A percentile compares a stretch with the other conserved stretches of the same genome.
Conservation (phyloP, 1,139 yeast genomes). For the Debaryomycetaceae sp. region DNA sequence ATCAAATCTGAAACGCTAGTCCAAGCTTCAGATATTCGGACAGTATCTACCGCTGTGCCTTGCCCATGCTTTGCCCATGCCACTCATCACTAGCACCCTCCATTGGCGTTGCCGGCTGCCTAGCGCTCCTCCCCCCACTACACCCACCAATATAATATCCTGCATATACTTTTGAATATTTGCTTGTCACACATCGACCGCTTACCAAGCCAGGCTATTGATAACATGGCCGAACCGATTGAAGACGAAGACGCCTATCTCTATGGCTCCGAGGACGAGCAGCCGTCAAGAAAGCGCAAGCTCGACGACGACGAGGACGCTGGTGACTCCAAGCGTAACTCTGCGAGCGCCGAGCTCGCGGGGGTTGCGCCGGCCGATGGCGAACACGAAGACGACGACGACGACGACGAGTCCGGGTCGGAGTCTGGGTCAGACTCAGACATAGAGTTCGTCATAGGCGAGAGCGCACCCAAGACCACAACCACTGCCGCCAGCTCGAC, state of each 20-base stretch:
- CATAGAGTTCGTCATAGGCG: slow-evolving; percentile 35
- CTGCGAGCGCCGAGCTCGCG: slow-evolving; percentile 18
- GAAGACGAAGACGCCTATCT: slow-evolving; percentile 85
- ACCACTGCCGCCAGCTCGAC: slow-evolving; percentile 20
- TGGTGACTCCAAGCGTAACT: slow-evolving; percentile 17
- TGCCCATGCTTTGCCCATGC: too few relatives aligned
- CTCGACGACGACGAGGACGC: slow-evolving; percentile 14
- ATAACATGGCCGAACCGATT: slow-evolving; percentile 9
- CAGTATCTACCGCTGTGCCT: too few relatives aligned
- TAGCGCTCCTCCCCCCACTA: too few relatives aligned
- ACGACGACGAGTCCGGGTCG: slow-evolving; percentile 30
- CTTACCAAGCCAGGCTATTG: too few relatives aligned
- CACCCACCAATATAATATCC: too few relatives aligned
- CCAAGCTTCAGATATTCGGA: too few relatives aligned
- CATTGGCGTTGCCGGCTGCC: too few relatives aligned
- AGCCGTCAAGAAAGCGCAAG: slow-evolving; percentile 22
- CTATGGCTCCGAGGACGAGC: slow-evolving; percentile 70
- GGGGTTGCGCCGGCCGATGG: slow-evolving; percentile 23
- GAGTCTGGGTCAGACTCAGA: slow-evolving; percentile 46
- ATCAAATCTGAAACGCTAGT: too few relatives aligned
- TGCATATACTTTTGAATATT: too few relatives aligned
- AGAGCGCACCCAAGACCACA: slow-evolving; percentile 22
- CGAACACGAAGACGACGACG: slow-evolving; percentile 30
- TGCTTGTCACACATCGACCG: too few relatives aligned
- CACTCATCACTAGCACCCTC: too few relatives aligned